phyloP scores from a whole-genome alignment of 345 rosid species.

The Hibiscus syriacus region DNA sequence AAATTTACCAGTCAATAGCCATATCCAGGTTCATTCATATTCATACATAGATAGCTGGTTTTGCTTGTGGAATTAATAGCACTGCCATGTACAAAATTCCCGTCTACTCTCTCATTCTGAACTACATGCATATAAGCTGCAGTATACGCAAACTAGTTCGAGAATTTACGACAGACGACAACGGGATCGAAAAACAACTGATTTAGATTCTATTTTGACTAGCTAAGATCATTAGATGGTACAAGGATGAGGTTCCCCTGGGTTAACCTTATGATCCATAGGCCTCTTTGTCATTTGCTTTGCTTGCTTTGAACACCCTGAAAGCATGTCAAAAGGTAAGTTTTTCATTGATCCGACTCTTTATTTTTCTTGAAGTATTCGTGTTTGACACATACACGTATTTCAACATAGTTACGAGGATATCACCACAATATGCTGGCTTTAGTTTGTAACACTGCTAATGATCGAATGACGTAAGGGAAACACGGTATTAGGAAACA shows the following conservation, averaged over 20 bases:
- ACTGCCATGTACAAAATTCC: not conserved
- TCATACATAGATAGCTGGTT: no score
- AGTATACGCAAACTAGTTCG: not conserved
- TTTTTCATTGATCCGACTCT: no score
- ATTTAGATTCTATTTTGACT: not conserved
- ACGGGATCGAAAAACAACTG: not conserved
- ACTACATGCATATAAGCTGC: not conserved
- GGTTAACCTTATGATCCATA: not conserved
- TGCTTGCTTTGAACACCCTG: conserved; percentile 31
- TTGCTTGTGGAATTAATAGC: no score
- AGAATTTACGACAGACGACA: not conserved
- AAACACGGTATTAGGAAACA: not conserved
- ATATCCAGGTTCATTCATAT: no score
- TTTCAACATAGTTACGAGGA: no score
- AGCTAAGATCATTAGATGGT: not conserved
- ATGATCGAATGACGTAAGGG: no score
- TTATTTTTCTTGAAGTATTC: no score
- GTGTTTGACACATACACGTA: no score
- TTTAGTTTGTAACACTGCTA: no score
- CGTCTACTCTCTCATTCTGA: not conserved
- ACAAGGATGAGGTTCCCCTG: not conserved
- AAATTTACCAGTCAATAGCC: no score
- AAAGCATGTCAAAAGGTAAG: not conserved
- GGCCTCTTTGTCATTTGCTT: conserved; percentile 14
- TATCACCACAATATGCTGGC: no score